A percentile compares a stretch with the other conserved stretches of the same genome.
These are phyloP conservation scores for Ogataea methylovora DNA, from an alignment of 805 yeast species.

Conservation along the genomic window DNA sequence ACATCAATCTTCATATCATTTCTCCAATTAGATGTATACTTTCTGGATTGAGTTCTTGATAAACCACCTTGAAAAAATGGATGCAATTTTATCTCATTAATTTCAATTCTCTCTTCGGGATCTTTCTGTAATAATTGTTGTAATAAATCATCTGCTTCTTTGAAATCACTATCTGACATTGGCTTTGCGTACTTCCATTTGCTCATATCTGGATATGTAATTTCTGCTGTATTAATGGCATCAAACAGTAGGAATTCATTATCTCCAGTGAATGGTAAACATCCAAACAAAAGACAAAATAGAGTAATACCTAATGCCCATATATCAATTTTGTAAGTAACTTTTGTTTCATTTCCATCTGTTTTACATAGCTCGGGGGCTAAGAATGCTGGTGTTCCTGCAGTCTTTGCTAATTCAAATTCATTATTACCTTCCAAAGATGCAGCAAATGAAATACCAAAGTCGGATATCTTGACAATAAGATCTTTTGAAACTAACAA, in stretches of 20 bases:
- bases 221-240: conserved; percentile 58
- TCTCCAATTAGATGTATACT: conserved; percentile 22
- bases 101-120: conserved; percentile 59
- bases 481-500: conserved; percentile 62
- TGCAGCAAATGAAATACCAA: conserved; percentile 83
- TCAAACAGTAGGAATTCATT: conserved; percentile 81
- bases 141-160: conserved; percentile 53
- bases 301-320: conserved; percentile 96
- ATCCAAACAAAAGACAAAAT: conserved; percentile 81
- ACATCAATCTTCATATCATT: conserved; percentile 43
- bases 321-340: conserved; percentile 83
- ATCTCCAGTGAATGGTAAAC: conserved; percentile 81
- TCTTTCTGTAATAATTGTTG: conserved; percentile 57
- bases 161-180: conserved; percentile 16
- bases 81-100: conserved; percentile 67
- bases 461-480: conserved; percentile 88
- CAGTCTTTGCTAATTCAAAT: conserved; percentile 86
- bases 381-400: conserved; percentile 95
- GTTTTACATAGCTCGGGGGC: conserved; percentile 88
- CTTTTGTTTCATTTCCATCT: conserved; percentile 40
- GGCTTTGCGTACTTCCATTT: conserved; percentile 19
- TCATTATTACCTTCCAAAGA: conserved; percentile 47
- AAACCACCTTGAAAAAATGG: conserved; percentile 44
- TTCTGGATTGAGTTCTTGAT: conserved; percentile 17
- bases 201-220: conserved; percentile 46